These are phyloP conservation scores for Triticum timopheevii DNA, from an alignment of 176 grass and related monocot species.

Conservation along the genomic window DNA sequence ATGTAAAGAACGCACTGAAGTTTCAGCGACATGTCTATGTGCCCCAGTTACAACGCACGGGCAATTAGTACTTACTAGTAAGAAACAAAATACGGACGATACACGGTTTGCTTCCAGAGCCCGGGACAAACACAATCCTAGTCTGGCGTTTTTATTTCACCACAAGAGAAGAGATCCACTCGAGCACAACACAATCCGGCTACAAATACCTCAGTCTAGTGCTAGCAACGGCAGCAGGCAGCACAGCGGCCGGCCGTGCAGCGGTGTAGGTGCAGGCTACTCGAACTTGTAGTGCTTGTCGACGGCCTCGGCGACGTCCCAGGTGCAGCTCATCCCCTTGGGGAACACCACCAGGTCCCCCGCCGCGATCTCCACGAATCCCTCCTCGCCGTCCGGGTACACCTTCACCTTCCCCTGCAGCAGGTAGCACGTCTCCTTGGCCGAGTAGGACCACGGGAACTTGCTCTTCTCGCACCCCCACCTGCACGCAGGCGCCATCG, in stretches of 20 bases:
- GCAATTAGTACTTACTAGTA: too few species aligned
- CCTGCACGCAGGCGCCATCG: conserved; percentile 18
- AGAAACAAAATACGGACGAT: too few species aligned
- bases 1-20: too few species aligned
- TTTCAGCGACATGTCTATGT: too few species aligned
- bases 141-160: neutral
- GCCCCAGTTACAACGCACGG: too few species aligned
- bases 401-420: conserved; percentile 98
- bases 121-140: neutral
- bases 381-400: conserved; percentile 78
- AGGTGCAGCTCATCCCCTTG: conserved; percentile 94
- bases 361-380: conserved; percentile 83
- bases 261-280: conserved; percentile 14
- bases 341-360: conserved; percentile 94
- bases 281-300: conserved; percentile 96
- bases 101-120: too few species aligned
- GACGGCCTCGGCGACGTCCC: conserved; percentile 86
- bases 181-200: neutral
- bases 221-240: neutral
- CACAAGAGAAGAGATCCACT: neutral
- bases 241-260: neutral
- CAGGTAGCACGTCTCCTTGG: conserved; percentile 96
- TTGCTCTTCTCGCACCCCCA: conserved; percentile 90
- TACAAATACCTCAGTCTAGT: neutral
- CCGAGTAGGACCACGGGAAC: conserved; percentile 86